Percentiles rank a stretch among this genome's conserved stretches.
These are phyloP conservation scores for Leccinum angustisporum DNA, from an alignment of 1,284 basidiomycete species.

Conservation along the genomic window DNA sequence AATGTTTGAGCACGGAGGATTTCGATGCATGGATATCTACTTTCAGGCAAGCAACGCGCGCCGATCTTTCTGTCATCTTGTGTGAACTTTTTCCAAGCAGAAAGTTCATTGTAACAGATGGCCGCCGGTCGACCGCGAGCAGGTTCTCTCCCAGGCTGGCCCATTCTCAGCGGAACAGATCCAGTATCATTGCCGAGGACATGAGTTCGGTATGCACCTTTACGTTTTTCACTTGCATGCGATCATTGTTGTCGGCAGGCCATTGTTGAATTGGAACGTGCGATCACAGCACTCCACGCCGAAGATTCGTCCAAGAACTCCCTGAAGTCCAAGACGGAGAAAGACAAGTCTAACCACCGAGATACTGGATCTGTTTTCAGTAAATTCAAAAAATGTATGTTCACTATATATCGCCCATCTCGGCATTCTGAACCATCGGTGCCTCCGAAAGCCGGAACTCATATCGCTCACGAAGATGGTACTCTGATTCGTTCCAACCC, in stretches of 20 bases:
- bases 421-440: not conserved
- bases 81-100: slow-evolving; percentile 36
- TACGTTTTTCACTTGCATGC: slow-evolving; percentile 5
- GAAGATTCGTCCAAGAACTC: slow-evolving; percentile 34
- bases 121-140: slow-evolving; percentile 50
- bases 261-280: slow-evolving; percentile 44
- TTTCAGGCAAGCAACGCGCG: slow-evolving; percentile 51
- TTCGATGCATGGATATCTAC: slow-evolving; percentile 74
- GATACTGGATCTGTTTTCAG: slow-evolving; percentile 44
- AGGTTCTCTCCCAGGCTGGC: slow-evolving; percentile 39
- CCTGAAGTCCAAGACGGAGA: slow-evolving; percentile 45
- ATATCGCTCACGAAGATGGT: slow-evolving; percentile 28
- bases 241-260: slow-evolving; percentile 32
- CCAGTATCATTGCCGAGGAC: slow-evolving; percentile 55
- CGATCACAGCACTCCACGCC: slow-evolving; percentile 37
- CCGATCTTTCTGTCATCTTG: slow-evolving; percentile 1
- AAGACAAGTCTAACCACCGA: slow-evolving; percentile 45
- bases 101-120: slow-evolving; percentile 54
- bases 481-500: slow-evolving; percentile 15
- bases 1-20: slow-evolving; percentile 67
- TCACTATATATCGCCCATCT: not conserved
- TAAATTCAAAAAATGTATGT: slow-evolving; percentile 57
- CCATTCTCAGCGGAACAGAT: slow-evolving; percentile 45
- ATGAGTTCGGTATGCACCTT: slow-evolving; percentile 53
- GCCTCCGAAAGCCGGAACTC: slow-evolving; percentile 19